Evolutionary conservation across 108 stramenopile species (phyloP), one percentile per base, ranked within the genome.

Genomic region (Cyclotella sp.): DNA sequence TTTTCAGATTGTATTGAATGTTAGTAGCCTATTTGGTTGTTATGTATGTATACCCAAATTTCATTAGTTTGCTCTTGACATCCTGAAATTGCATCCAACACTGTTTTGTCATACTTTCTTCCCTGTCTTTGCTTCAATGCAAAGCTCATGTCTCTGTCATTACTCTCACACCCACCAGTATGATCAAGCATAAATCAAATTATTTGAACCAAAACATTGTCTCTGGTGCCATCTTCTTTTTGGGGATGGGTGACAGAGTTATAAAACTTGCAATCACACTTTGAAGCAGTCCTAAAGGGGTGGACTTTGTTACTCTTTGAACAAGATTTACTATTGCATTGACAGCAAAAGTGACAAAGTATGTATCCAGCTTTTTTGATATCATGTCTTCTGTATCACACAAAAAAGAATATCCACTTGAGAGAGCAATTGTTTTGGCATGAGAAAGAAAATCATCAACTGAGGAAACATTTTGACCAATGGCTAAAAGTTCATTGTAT

Each of bases 21-120:
- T 65, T 65, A 4, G 63, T 65, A 45, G 63, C 63, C 27, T 65
- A 40, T 65, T 61, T 28, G 4, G 29, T 9, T 15, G 59, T 19
- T 34, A 39, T 28, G 29, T 24, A 7, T 18, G 8, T 29, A 9
- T 16, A 30, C 4, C 59, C 59, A 8, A 29, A 39, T 5, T 61
- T 18, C 8, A 61, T 19, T 7, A 61, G 59, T 28, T 39, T 34
- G 11, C 59, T 39, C 34, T 30, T 24, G 19, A 61, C 59, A 61
- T 61, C 34, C 12, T 24, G 8, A n/a, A 7, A 53, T 7, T 19
- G 18, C 7, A 53, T 53, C 24, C 24, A 55, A 21, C 1, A 24
- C 22, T 12, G 24, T 12, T 2, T 55, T 12, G 11, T 55, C 24
- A 55, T 24, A 24, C 24, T 55, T 55, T 22, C 55, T 19, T 26